Percentiles rank a stretch among this genome's conserved stretches.
These are phyloP conservation scores for Chrysanthemum makinoi DNA, from an alignment of 129 eudicot genomes.

Conservation along the genomic window DNA sequence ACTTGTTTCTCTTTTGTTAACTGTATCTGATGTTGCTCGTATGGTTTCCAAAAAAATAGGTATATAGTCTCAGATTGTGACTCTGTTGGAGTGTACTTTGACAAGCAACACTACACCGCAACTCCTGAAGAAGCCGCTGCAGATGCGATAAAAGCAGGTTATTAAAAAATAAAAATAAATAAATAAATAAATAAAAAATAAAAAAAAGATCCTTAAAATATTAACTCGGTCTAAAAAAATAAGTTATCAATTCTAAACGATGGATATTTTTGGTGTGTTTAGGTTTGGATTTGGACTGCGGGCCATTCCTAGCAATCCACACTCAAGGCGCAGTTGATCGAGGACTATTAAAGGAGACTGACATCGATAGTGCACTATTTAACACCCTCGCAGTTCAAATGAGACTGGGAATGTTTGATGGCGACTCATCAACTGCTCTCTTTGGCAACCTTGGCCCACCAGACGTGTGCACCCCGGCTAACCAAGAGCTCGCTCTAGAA, in stretches of 20 bases:
- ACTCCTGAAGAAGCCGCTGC: slow-evolving; percentile 94
- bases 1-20: not conserved
- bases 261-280: not conserved
- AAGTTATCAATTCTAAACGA: not conserved
- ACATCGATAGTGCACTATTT: slow-evolving; percentile 47
- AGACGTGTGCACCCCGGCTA: slow-evolving; percentile 72
- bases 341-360: slow-evolving; percentile 60
- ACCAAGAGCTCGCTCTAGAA: slow-evolving; percentile 74
- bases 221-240: not conserved
- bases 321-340: slow-evolving; percentile 58
- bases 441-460: slow-evolving; percentile 71
- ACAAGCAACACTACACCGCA: slow-evolving; percentile 74
- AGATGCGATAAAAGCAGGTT: slow-evolving; percentile 87
- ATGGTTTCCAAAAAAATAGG: slow-evolving; percentile 7
- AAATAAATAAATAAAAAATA: not conserved
- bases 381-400: slow-evolving; percentile 73
- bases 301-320: slow-evolving; percentile 63
- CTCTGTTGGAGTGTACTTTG: slow-evolving; percentile 73
- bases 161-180: not conserved
- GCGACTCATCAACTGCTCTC: slow-evolving; percentile 58
- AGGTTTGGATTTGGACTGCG: slow-evolving; percentile 98
- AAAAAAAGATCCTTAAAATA: not conserved
- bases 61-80: slow-evolving; percentile 93
- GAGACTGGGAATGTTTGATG: slow-evolving; percentile 95
- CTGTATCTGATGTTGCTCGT: not conserved